phyloP scores from a whole-genome alignment of 306 rosid species.

The Dalbergia oliveri region DNA sequence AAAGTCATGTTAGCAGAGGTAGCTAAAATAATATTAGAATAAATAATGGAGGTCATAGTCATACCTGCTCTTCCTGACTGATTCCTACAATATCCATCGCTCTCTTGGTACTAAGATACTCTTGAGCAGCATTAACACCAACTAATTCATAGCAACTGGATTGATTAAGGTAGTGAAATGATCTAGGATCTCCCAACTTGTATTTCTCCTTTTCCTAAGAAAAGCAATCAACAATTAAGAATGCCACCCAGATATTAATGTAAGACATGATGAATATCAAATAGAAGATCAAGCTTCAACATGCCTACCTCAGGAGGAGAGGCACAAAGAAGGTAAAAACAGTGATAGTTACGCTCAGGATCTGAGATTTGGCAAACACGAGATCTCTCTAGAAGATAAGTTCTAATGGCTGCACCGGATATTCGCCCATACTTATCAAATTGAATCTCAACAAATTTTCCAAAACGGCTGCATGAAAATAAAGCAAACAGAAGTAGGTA shows the following conservation, averaged over 20 bases:
- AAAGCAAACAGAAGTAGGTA: conserved; percentile 49
- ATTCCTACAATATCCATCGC: conserved; percentile 97
- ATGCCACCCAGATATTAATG: conserved; percentile 31
- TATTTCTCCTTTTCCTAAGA: conserved; percentile 81
- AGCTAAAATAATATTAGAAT: conserved; percentile 37
- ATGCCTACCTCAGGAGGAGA: conserved; percentile 83
- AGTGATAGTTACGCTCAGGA: conserved; percentile 92
- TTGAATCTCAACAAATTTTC: conserved; percentile 94
- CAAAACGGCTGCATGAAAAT: conserved; percentile 81
- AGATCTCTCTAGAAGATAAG: conserved; percentile 91
- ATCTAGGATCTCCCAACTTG: conserved; percentile 82
- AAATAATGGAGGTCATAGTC: conserved; percentile 36
- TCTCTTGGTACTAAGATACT: conserved; percentile 83
- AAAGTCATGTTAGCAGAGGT: conserved; percentile 27
- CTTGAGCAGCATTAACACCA: conserved; percentile 78
- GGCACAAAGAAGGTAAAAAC: conserved; percentile 90
- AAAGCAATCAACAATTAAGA: conserved; percentile 40
- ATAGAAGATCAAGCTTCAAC: conserved; percentile 35
- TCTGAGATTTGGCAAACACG: conserved; percentile 97
- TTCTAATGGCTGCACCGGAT: conserved; percentile 96
- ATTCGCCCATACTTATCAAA: conserved; percentile 78
- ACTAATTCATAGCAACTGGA: conserved; percentile 80
- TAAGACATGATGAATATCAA: conserved; percentile 32
- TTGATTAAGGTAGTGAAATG: conserved; percentile 92
- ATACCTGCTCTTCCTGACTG: conserved; percentile 80